Evolutionary conservation across 345 rosid species (phyloP).

Genomic region (Citrus cavaleriei): DNA sequence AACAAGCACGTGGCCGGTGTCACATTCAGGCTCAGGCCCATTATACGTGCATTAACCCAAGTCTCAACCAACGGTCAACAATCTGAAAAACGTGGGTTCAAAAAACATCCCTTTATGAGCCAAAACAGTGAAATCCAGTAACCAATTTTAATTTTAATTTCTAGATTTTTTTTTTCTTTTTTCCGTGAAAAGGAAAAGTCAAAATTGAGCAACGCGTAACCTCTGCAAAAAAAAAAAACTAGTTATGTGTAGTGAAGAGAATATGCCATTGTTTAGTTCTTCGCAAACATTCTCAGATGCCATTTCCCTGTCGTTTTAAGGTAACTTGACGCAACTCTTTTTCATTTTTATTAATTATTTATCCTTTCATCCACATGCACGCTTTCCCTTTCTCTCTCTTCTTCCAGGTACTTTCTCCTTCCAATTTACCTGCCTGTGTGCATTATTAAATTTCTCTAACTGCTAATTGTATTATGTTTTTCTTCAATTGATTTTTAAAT

Average conservation of each 20-base stretch:
- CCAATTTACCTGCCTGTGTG: neutral
- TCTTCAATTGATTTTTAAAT: neutral
- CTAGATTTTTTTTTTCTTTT: neutral
- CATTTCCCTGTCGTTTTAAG: constrained; percentile 11
- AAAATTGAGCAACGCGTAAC: neutral
- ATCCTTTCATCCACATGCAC: constrained; percentile 8
- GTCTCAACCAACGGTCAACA: neutral
- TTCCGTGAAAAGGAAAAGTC: neutral
- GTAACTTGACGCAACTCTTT: neutral
- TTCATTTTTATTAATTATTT: neutral
- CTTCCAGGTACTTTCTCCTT: neutral
- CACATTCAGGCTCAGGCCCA: neutral
- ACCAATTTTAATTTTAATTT: neutral
- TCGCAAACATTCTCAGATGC: constrained; percentile 28
- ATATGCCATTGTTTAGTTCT: constrained; percentile 22
- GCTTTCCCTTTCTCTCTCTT: neutral
- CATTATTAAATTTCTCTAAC: neutral
- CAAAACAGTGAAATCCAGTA: neutral
- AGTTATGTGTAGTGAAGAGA: constrained; percentile 19
- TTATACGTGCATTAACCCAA: neutral
- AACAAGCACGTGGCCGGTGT: neutral
- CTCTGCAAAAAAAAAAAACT: neutral
- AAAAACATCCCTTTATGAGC: neutral
- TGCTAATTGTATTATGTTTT: neutral
- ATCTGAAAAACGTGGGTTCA: neutral